Conservation (phyloP, 495 filamentous ascomycete genomes). For the Penicillium angulare region DNA sequence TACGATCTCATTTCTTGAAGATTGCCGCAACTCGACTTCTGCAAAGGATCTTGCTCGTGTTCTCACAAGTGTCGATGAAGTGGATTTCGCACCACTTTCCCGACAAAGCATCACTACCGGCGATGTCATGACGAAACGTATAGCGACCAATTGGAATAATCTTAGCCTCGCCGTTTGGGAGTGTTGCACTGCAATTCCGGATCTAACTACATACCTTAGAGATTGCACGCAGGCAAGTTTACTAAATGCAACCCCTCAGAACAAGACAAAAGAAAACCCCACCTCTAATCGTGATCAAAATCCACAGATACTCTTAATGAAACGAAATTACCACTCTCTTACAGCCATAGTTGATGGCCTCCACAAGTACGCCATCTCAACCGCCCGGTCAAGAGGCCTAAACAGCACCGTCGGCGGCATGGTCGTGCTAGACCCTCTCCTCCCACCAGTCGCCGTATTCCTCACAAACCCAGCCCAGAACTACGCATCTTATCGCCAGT, state of each 20-base stretch:
- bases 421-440: slow-evolving; percentile 22
- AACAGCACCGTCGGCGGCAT: slow-evolving; percentile 12
- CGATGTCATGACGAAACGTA: slow-evolving; percentile 12
- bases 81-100: slow-evolving; percentile 26
- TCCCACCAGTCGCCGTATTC: slow-evolving; percentile 23
- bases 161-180: slow-evolving; percentile 39
- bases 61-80: slow-evolving; percentile 27
- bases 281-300: slow-evolving; percentile 5
- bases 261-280: neutral
- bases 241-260: too few relatives aligned
- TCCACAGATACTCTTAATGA: slow-evolving; percentile 31
- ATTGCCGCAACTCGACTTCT: slow-evolving; percentile 29
- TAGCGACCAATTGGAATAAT: slow-evolving; percentile 29
- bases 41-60: slow-evolving; percentile 31
- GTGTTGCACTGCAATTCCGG: slow-evolving; percentile 40
- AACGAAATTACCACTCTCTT: slow-evolving; percentile 35
- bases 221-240: slow-evolving; percentile 35
- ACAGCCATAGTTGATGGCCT: slow-evolving; percentile 38
- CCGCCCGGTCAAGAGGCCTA: slow-evolving; percentile 13
- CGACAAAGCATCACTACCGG: slow-evolving; percentile 20
- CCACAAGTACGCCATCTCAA: slow-evolving; percentile 30
- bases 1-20: slow-evolving; percentile 32
- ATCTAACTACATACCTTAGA: slow-evolving; percentile 30
- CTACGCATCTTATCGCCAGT: slow-evolving; percentile 35
- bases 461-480: slow-evolving; percentile 32